phyloP scores from a whole-genome alignment of 352 stramenopile genomes.

The Nothophytophthora sp. region DNA sequence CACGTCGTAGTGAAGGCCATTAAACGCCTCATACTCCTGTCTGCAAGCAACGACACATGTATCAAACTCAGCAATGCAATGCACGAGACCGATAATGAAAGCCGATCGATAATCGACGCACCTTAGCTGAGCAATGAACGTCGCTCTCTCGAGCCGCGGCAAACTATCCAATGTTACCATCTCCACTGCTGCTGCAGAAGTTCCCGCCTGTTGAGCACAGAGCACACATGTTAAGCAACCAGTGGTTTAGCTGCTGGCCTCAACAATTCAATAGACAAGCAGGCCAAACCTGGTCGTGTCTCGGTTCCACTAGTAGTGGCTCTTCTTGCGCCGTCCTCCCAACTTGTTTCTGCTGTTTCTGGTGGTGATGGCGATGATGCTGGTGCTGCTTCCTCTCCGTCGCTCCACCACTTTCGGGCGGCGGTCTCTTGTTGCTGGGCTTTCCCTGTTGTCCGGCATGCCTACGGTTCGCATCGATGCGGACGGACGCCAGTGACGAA shows the following conservation, averaged over 20 bases:
- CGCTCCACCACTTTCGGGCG: no score
- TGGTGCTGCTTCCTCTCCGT: not conserved
- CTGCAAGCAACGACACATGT: slow-evolving; percentile 11
- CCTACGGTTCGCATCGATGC: slow-evolving; percentile 20
- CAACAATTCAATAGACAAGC: no score
- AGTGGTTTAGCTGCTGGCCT: slow-evolving; percentile 1
- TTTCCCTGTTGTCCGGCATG: not conserved
- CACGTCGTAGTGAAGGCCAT: slow-evolving; percentile 42
- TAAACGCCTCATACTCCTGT: slow-evolving; percentile 50
- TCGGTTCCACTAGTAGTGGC: no score
- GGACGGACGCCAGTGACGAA: slow-evolving; percentile 20
- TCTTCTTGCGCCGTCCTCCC: no score
- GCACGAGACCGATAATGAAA: not conserved
- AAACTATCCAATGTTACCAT: slow-evolving; percentile 18
- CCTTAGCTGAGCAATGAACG: slow-evolving; percentile 31
- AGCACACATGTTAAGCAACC: not conserved
- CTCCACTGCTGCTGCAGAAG: not conserved
- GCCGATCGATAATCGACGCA: slow-evolving; percentile 5
- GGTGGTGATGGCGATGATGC: no score
- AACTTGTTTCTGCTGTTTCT: no score
- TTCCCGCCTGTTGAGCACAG: not conserved
- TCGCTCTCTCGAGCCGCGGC: slow-evolving; percentile 27
- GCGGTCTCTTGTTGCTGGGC: not conserved
- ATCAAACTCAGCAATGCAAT: not conserved
- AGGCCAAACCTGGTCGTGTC: no score